Evolutionary conservation across 208 protist genomes (phyloP), one percentile per base, ranked within the genome.

Genomic region (Acanthamoeba royreba): DNA sequence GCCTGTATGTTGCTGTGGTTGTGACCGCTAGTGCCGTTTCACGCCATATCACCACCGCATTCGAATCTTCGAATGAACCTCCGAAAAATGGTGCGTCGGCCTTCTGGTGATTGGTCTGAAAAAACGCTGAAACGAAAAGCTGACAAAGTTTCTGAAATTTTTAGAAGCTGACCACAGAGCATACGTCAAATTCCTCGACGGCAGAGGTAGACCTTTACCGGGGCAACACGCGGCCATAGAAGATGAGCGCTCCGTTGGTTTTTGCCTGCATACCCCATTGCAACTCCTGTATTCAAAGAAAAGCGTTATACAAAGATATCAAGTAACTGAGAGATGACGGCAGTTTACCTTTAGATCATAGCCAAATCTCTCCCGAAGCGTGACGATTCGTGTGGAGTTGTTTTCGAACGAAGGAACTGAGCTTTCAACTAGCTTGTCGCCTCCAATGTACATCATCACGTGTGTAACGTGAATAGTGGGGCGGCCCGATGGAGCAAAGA

Each of bases 381-480:
- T 61, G 83, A 90, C 53, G n/a, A 90, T 90, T 22, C 83, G 47
- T 3, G 83, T 90, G 11, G 83, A 90, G 83, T 90, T 90, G 83
- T 90, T 69, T 0, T 61, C 55, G 49, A 69, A 72, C 35, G 53
- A 61, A 2, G 47, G 53, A 42, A 90, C 83, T 22, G 53, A 72
- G 40, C 83, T 90, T 42, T 90, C 83, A 0, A 90, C 83, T 9
- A 90, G 83, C 49, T 66, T 61, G 38, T 90, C 83, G 28, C 52
- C 49, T 7, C 83, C 83, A 42, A 90, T 43, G 83, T 90, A 90
- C 83, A 90, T 90, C 83, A 90, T 90, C 49, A 90, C 83, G 83
- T 90, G 83, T 2, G 47, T 72, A 25, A 61, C 40, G 47, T 90
- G 47, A 19, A 90, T n/a, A 8, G 33, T 90, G 2, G 83, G 49